Base-by-base conservation (phyloP, 768 basidiomycete genomes). In the Serpula lacrymans region DNA sequence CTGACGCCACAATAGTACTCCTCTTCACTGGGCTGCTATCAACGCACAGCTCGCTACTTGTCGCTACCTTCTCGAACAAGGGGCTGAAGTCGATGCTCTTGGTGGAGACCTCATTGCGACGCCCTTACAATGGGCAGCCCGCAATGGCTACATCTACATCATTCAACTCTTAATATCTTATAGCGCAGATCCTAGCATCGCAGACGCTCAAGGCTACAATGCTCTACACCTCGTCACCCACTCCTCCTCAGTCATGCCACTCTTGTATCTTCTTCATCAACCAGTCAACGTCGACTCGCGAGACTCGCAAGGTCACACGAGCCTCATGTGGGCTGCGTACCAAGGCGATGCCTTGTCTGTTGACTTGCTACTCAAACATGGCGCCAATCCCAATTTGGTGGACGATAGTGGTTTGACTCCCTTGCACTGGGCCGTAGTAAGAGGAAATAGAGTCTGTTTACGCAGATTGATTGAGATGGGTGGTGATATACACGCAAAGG, bases 261-360 rank as follows among this genome's bases (percentile, higher is more conserved):
- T 99, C 26, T 69, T 97, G 26, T 94, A 91, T 55, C 71, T 96
- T 18, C 74, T 98, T 5, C 90, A 95, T 58, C 94, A 97, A 59
- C 93, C 94, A 3, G 78, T 99, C 47, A 84, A 81, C 30, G 85
- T 97, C 43, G 96, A 99, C 58, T 84, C 85, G 34, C 77, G 82
- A 28, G 96, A 99, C 60, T 71, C 82, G 1, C 87, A 90, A 53
- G 96, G 96, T 0, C 96, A 98, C 58, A 96, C 95, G 0, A 75
- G 89, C 0, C 73, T 98, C 36, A 96, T 97, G 90, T 99, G 96
- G 96, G 96, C 96, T 5, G 90, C 92, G 7, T 99, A 98, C 63
- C 96, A 99, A 60, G 96, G 96, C 33, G 96, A 99, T 56, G 93
- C 92, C 2, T 77, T 98, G 24, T 91, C 88, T 3, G 93, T 98